phyloP scores from a whole-genome alignment of 208 protist genomes.

The Leishmania amazonensis region DNA sequence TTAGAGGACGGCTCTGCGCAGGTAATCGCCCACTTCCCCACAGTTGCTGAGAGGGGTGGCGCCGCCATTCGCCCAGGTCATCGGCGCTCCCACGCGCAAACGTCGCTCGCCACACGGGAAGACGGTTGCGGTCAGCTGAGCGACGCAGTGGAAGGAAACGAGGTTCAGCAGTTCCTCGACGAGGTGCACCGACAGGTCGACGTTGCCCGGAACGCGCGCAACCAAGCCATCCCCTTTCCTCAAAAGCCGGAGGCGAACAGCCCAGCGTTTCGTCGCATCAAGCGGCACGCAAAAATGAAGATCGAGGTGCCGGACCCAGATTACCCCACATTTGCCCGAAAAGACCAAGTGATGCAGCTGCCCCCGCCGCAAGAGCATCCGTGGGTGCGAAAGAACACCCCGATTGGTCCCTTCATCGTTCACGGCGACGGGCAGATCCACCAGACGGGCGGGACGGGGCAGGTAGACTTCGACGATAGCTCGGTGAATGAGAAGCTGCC shows the following conservation, averaged over 20 bases:
- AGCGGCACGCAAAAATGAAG: slow-evolving; percentile 57
- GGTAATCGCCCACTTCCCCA: not conserved
- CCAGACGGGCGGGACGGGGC: slow-evolving; percentile 68
- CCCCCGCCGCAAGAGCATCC: slow-evolving; percentile 66
- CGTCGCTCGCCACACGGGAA: not conserved
- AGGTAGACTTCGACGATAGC: slow-evolving; percentile 81
- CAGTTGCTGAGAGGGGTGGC: not conserved
- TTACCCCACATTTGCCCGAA: slow-evolving; percentile 59
- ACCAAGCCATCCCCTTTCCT: slow-evolving; percentile 68
- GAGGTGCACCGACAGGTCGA: slow-evolving; percentile 57
- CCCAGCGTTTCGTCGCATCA: slow-evolving; percentile 70
- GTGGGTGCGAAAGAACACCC: slow-evolving; percentile 73
- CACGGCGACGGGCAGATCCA: slow-evolving; percentile 85
- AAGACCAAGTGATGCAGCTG: slow-evolving; percentile 52
- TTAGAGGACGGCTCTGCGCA: not conserved
- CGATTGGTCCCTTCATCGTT: slow-evolving; percentile 70
- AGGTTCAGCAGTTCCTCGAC: slow-evolving; percentile 66
- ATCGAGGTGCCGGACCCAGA: slow-evolving; percentile 50
- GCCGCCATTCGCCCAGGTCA: not conserved
- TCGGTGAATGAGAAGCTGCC: slow-evolving; percentile 37
- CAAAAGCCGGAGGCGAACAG: slow-evolving; percentile 63
- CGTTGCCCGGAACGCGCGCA: slow-evolving; percentile 37
- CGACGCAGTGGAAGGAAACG: slow-evolving; percentile 29
- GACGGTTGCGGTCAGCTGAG: not conserved
- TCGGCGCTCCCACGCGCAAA: not conserved